Evolutionary conservation across 2,329 filamentous ascomycete species (phyloP).

Genomic region (Neofusicoccum umdonicola): DNA sequence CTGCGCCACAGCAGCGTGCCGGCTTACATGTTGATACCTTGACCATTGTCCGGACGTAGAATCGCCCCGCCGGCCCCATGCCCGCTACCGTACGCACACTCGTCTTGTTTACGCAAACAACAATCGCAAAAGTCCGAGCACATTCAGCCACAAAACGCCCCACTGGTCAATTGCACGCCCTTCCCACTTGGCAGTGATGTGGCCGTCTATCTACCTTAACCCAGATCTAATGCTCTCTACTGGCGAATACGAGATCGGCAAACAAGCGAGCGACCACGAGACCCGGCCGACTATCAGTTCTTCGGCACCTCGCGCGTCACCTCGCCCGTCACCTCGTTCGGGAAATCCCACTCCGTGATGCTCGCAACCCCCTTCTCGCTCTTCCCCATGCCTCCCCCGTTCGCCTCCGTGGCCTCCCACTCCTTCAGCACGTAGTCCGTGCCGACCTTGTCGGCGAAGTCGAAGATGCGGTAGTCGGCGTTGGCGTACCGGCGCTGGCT

Average conservation of each 20-base stretch:
- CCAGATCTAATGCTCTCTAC: neutral
- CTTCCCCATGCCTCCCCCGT: constrained; percentile 51
- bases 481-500: constrained; percentile 54
- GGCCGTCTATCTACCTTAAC: neutral
- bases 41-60: neutral
- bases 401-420: constrained; percentile 47
- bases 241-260: neutral
- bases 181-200: neutral
- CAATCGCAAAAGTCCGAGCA: neutral
- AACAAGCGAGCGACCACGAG: neutral
- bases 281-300: neutral
- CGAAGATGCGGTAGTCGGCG: constrained; percentile 64
- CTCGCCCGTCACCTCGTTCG: constrained; percentile 18
- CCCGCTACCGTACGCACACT: neutral
- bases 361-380: constrained; percentile 39
- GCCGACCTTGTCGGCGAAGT: constrained; percentile 47
- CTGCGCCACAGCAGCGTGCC: neutral
- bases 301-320: constrained; percentile 2
- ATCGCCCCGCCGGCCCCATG: neutral
- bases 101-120: neutral
- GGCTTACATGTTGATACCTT: neutral
- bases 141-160: neutral
- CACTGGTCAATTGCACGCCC: neutral
- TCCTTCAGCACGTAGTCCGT: constrained; percentile 40
- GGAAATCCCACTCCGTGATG: constrained; percentile 25